Base-by-base conservation (phyloP, 1,284 basidiomycete species). In the Moesziomyces sp. region DNA sequence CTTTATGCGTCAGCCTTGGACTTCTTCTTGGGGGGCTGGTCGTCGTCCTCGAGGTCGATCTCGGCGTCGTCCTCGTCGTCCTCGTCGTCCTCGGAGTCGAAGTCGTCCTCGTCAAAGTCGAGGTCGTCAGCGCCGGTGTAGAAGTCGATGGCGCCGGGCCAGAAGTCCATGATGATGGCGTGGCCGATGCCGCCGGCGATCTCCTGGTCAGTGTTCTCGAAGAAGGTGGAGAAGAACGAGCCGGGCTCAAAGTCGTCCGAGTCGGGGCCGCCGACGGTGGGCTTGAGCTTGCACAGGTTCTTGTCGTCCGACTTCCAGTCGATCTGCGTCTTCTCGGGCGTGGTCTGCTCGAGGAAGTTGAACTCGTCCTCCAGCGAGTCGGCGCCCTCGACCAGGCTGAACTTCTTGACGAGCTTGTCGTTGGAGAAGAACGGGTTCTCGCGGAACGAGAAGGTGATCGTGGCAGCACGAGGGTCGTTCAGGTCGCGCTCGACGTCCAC, bases 221-320 rank as follows among this genome's bases (percentile, higher is more conserved):
- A 92, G 76, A 94, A 93, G 79, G 90, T 91, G 85, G 93, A 92
- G 88, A 94, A 94, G 87, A 94, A 93, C 80, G 90, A 92, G 58
- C 93, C 93, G 49, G 88, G 86, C 59, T 93, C 92, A 42, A 89
- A 89, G 57, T 87, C 77, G 53, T 74, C 76, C 21, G 53, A 61
- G 28, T 67, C 58, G 23, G 65, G 67, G 35, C 62, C 72, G 52
- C 77, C 78, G 28, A 89, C 87, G 44, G 89, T 89, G 47, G 93
- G 92, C 84, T 92, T 90, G 62, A 90, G 77, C 85, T 92, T 92
- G 35, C 89, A 90, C 78, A 94, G 84, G 49, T 90, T 90, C 74
- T 92, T 90, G 47, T 89, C 87, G 46, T 90, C 86, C 73, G 91
- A 89, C 85, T 93, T 94, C 93, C 93, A 94, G 82, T 89, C 85